Conservation (phyloP, 495 filamentous ascomycete species). For the Neurospora terricola region DNA sequence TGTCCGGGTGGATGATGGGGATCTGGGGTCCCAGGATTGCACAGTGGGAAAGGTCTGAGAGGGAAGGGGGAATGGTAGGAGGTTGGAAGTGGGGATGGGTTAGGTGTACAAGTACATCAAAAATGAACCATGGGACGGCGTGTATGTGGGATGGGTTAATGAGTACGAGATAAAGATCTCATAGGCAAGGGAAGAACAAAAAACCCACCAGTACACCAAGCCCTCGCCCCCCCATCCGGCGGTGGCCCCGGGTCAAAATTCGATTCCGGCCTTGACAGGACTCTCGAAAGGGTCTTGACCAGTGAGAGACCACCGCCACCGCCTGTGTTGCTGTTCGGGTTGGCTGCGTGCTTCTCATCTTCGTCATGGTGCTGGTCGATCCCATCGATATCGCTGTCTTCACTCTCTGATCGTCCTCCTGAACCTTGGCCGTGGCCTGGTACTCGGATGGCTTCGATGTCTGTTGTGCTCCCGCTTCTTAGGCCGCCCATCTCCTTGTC, state of each 20-base stretch:
- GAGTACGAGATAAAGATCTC: too few relatives aligned
- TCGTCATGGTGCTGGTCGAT: neutral
- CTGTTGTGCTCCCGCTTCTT: neutral
- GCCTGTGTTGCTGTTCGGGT: neutral
- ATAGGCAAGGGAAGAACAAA: neutral
- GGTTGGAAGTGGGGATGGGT: too few relatives aligned
- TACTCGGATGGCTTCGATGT: neutral
- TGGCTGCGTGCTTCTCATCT: neutral
- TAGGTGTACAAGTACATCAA: too few relatives aligned
- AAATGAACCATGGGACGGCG: too few relatives aligned
- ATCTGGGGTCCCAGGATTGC: too few relatives aligned
- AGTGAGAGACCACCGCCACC: slow-evolving; percentile 12
- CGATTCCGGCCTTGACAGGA: slow-evolving; percentile 29
- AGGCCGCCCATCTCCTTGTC: neutral
- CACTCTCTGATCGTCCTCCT: neutral
- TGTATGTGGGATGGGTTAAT: too few relatives aligned
- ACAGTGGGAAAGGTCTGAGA: too few relatives aligned
- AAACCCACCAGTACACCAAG: slow-evolving; percentile 36
- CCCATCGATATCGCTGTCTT: neutral
- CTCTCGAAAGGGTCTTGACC: slow-evolving; percentile 22
- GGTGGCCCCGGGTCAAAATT: slow-evolving; percentile 37
- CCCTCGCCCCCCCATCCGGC: slow-evolving; percentile 41
- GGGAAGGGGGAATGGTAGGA: too few relatives aligned
- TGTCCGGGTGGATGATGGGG: too few relatives aligned
- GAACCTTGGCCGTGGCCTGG: neutral